phyloP scores from a whole-genome alignment of 2,329 filamentous ascomycete genomes.

The Neophaeococcomyces aloes region DNA sequence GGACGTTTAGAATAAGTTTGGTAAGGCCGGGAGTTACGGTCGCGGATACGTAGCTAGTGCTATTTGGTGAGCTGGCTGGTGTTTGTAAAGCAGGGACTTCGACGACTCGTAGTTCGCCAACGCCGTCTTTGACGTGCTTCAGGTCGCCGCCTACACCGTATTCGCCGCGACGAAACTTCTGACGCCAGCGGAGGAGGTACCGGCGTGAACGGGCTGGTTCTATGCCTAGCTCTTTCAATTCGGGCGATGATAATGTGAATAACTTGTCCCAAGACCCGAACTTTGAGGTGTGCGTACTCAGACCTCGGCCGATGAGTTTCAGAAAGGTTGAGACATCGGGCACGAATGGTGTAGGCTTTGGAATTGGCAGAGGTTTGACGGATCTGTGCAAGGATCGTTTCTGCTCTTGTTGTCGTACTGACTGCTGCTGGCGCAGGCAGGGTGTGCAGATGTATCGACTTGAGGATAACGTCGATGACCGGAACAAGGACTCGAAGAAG shows the following conservation, averaged over 20 bases:
- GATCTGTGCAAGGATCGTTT: constrained; percentile 34
- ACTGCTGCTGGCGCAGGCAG: constrained; percentile 17
- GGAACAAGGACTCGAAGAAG: constrained; percentile 13
- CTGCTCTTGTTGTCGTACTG: constrained; percentile 13
- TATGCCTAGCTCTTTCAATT: constrained; percentile 74
- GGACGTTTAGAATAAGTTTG: constrained; percentile 51
- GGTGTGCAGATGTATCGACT: constrained; percentile 16
- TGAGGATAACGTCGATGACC: constrained; percentile 11
- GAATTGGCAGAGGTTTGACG: constrained; percentile 40
- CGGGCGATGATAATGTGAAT: constrained; percentile 65
- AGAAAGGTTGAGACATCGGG: constrained; percentile 61
- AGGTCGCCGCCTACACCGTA: constrained; percentile 78
- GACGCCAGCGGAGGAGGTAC: constrained; percentile 80
- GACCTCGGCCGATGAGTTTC: constrained; percentile 76
- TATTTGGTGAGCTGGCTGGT: constrained; percentile 24
- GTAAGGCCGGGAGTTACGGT: constrained; percentile 45
- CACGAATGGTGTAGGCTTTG: constrained; percentile 55
- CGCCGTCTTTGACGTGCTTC: constrained; percentile 55
- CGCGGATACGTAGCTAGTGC: constrained; percentile 34
- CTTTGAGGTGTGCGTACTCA: constrained; percentile 72
- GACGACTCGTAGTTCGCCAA: constrained; percentile 48
- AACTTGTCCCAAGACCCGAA: constrained; percentile 84
- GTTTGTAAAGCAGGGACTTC: constrained; percentile 39
- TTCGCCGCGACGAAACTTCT: constrained; percentile 67
- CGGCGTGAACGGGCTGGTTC: constrained; percentile 72